Evolutionary conservation across 805 yeast genomes (phyloP), one percentile per base, ranked within the genome.

Genomic region (Sungouiozyma intestinalis): DNA sequence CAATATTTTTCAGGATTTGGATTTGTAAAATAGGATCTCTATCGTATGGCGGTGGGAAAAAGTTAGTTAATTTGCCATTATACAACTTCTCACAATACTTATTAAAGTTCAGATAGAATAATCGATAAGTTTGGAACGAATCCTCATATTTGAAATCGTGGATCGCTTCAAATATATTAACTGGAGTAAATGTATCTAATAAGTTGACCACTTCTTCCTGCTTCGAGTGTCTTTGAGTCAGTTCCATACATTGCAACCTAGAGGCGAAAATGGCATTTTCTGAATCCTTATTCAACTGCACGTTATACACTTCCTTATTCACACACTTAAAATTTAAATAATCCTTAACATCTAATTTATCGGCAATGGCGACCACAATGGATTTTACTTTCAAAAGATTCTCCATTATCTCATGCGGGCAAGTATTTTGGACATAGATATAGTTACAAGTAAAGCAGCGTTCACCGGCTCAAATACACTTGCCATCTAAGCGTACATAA

Each of bases 1-100:
- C 16, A 15, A 60, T 47, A 34, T 48, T 48, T 19, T 41, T 45
- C 16, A 60, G 35, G 14, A 58, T 53, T 36, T 47, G 45, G 16
- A 54, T 59, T 38, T 59, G 62, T 13, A 45, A 18, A 11, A 51
- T 34, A 3, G 63, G 63, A 44, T 59, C 60, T 13, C 46, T 41
- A 18, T 48, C 53, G 38, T 51, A 55, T 16, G 40, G 35, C 1
- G 36, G 39, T 3, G 60, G 55, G 38, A 60, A 58, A 36, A 59
- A 57, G 33, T 50, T 48, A 1, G 50, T 38, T 11, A 54, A 31
- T 33, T 53, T 53, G 33, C 52, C 51, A 19, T 50, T 43, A 21
- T 40, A 45, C 16, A 60, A 36, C 37, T 57, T 58, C 13, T 49
- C 45, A 36, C 56, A 46, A 38, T 51, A 58, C 13, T 45, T 36